Evolutionary conservation across 164 flowering plant species (phyloP).

Genomic region (Warburgia ugandensis): DNA sequence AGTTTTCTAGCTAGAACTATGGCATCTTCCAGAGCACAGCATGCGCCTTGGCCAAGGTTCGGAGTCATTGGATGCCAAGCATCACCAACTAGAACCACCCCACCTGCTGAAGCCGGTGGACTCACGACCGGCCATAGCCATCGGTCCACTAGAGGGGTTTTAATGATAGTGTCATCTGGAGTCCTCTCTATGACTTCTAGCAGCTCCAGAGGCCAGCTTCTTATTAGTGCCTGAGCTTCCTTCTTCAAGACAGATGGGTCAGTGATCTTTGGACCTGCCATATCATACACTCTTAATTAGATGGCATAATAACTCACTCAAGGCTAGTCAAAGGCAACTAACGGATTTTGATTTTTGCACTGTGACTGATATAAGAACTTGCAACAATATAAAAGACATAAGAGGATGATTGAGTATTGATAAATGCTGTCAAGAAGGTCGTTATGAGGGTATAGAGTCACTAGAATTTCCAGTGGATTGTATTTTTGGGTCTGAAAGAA

Average conservation of each 20-base stretch:
- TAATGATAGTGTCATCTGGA: slow-evolving; percentile 65
- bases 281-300: neutral
- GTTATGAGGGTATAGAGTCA: too few species aligned
- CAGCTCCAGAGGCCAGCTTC: slow-evolving; percentile 61
- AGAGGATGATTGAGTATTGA: too few species aligned
- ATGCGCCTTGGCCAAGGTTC: slow-evolving; percentile 94
- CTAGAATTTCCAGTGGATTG: too few species aligned
- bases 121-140: slow-evolving; percentile 77
- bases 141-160: slow-evolving; percentile 68
- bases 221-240: slow-evolving; percentile 49
- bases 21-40: slow-evolving; percentile 89
- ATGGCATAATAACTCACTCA: neutral
- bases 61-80: slow-evolving; percentile 99
- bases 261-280: slow-evolving; percentile 62
- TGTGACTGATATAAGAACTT: neutral
- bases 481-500: too few species aligned
- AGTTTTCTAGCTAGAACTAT: slow-evolving; percentile 65
- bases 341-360: neutral
- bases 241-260: slow-evolving; percentile 54
- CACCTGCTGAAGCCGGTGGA: slow-evolving; percentile 53
- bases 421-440: too few species aligned
- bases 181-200: slow-evolving; percentile 41
- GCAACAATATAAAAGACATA: too few species aligned
- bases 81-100: slow-evolving; percentile 82
- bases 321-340: neutral